A percentile compares a stretch with the other conserved stretches of the same genome.
These are phyloP conservation scores for Rubia balearica DNA, from an alignment of 305 asterid genomes.

Conservation along the genomic window DNA sequence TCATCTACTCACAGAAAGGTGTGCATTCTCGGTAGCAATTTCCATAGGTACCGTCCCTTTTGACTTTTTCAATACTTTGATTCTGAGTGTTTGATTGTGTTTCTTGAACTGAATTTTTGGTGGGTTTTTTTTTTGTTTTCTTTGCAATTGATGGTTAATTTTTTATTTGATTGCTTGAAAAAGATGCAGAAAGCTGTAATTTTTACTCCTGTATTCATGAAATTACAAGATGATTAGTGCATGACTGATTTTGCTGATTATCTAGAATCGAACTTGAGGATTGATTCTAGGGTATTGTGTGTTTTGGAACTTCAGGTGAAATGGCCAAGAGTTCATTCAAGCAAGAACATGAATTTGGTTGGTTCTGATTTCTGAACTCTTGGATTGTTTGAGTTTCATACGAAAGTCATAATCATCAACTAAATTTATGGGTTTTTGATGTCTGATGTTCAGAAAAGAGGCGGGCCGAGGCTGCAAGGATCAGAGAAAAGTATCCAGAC, in stretches of 20 bases:
- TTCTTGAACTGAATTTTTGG: constrained; percentile 11
- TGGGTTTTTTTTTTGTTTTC: constrained; percentile 19
- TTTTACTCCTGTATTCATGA: neutral
- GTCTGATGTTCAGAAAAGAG: constrained; percentile 40
- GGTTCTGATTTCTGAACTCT: constrained; percentile 16
- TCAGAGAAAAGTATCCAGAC: constrained; percentile 59
- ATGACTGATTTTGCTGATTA: neutral
- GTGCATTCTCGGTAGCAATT: neutral
- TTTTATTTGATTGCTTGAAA: neutral
- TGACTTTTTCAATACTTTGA: constrained; percentile 6
- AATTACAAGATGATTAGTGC: neutral
- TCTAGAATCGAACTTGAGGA: constrained; percentile 7
- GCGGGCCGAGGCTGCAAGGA: constrained; percentile 60
- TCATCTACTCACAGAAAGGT: neutral
- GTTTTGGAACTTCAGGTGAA: constrained; percentile 22
- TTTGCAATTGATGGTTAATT: neutral
- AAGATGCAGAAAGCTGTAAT: neutral
- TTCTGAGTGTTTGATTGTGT: constrained; percentile 3
- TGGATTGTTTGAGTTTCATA: neutral
- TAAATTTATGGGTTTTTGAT: neutral
- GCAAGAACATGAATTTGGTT: constrained; percentile 62
- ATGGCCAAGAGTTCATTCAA: constrained; percentile 58
- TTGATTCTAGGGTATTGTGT: neutral
- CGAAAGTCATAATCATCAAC: neutral
- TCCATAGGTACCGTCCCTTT: neutral